Conservation (phyloP, 208 protist genomes). For the Trypanosoma brucei region DNA sequence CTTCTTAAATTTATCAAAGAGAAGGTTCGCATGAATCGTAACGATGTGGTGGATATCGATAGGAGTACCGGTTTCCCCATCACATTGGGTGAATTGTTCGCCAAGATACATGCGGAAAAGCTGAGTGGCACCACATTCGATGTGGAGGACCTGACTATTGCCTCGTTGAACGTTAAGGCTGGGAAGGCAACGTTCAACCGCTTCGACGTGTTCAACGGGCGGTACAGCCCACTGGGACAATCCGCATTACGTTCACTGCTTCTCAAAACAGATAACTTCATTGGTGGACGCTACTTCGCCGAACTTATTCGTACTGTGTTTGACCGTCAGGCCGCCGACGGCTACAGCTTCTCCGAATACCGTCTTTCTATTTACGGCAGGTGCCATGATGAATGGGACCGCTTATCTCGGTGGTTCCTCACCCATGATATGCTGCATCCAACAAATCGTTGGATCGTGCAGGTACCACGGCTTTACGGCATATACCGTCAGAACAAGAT, state of each 20-base stretch:
- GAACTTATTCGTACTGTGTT: constrained; percentile 69
- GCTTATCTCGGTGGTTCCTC: constrained; percentile 70
- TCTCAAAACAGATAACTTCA: constrained; percentile 86
- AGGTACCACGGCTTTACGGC: constrained; percentile 89
- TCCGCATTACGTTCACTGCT: constrained; percentile 63
- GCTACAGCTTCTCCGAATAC: constrained; percentile 75
- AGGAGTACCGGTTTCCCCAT: constrained; percentile 8
- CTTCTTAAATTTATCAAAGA: constrained; percentile 68
- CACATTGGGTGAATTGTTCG: constrained; percentile 30
- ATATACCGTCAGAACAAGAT: constrained; percentile 62
- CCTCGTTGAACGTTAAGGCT: constrained; percentile 77
- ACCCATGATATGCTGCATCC: constrained; percentile 87
- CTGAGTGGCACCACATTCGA: constrained; percentile 6
- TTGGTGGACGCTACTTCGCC: constrained; percentile 87
- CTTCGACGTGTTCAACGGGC: constrained; percentile 87
- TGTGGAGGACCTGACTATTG: constrained; percentile 61
- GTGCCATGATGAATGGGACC: constrained; percentile 54
- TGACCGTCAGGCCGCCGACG: constrained; percentile 39
- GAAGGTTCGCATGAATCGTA: constrained; percentile 45
- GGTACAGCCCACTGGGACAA: constrained; percentile 74
- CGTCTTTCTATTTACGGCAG: constrained; percentile 85
- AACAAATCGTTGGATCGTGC: constrained; percentile 96
- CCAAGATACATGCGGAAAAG: constrained; percentile 13
- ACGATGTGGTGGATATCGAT: constrained; percentile 71
- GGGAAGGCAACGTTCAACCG: constrained; percentile 81